Evolutionary conservation across 768 basidiomycete species (phyloP), one percentile per base, ranked within the genome.

Genomic region (Tulasnella sp.): DNA sequence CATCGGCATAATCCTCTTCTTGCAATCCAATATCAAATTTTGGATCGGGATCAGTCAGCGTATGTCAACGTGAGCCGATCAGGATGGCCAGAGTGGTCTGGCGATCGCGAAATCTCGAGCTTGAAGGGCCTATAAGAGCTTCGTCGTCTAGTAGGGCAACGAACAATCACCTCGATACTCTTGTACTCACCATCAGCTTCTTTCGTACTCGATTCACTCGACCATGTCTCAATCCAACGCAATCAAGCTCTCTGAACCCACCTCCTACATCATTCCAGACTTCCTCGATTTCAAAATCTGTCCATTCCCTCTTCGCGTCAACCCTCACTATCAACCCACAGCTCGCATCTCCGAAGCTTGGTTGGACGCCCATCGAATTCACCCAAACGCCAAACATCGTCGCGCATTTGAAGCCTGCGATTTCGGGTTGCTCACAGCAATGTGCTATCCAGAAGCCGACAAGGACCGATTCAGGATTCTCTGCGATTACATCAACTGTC

Each of bases 391-490:
- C 24, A 33, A 32, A 27, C 51, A 45, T 35, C 31, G 33, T n/a
- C n/a, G 34, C 19, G 43, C 43, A 12, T 45, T 45, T 34, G 31
- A 37, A 24, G 43, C 51, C 15, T 37, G 37, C 32, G 33, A 46
- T 25, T 53, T 53, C 35, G 44, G 44, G 7, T 22, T 46, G 29
- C 51, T 53, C 43, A 53, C 51, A 7, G 51, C 51, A 42, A 45
- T 53, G 34, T 53, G 51, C 32, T 53, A 45, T 31, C 44, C 51
- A 5, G 51, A 53, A 15, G 51, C 51, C 45, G 43, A 53, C 33
- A 22, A 45, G n/a, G 43, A 49, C 16, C 27, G 45, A 3, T 53
- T 53, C 51, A 27, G 53, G 4, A 16, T 54, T 24, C 22, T 41
- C 7, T 53, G 51, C 41, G 55, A 56, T 31, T 56, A 28, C 27